Base-by-base conservation (phyloP, 2,329 filamentous ascomycete genomes). In the Verticillium isaacii region DNA sequence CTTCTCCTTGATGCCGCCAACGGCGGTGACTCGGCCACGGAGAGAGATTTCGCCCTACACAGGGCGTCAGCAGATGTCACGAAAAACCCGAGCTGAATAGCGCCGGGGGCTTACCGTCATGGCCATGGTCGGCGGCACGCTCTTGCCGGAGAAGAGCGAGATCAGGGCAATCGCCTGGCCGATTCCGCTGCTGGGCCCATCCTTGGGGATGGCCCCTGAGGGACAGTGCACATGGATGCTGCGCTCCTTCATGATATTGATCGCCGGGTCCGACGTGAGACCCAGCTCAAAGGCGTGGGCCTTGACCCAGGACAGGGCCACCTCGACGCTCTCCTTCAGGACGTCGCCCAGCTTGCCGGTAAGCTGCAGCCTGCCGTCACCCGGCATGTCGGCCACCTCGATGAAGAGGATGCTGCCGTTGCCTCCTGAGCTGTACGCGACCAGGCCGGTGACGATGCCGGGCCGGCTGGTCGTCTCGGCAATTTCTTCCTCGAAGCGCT, bases 1-100 rank as follows among this genome's bases (percentile, higher is more conserved):
- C 77, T 99, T 99, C 85, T 99, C 94, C 78, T 98, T 97, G 79
- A 99, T 98, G 19, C 95, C 95, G 60, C 95, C 95, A 39, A 99
- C 95, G 32, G 94, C 92, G 77, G 95, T 92, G 61, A 99, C 90
- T 66, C 93, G 88, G 25, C 95, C 95, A 52, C 95, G 86, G 32
- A 99, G 85, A 61, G 90, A 92, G 64, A 89, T 87, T 71, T 89
- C 87, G 65, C 86, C 86, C 83, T 86, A 75, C 55, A 63, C 52
- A 61, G 23, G 15, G 59, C 57, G 60, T 61, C 32, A 56, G 54
- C n/a, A 23, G 6, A 61, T 64, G 61, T 66, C 19, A 66, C 60
- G 54, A 45, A 45, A 45, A 36, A 56, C 34, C 52, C 25, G 23
- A 59, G 11, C 12, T 14, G 23, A 15, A n/a, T 6, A 32, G 12